Percentiles rank a stretch among this genome's conserved stretches.
Evolutionary conservation across 768 basidiomycete species (phyloP).

Genomic region (Fomitopsis pulvina): DNA sequence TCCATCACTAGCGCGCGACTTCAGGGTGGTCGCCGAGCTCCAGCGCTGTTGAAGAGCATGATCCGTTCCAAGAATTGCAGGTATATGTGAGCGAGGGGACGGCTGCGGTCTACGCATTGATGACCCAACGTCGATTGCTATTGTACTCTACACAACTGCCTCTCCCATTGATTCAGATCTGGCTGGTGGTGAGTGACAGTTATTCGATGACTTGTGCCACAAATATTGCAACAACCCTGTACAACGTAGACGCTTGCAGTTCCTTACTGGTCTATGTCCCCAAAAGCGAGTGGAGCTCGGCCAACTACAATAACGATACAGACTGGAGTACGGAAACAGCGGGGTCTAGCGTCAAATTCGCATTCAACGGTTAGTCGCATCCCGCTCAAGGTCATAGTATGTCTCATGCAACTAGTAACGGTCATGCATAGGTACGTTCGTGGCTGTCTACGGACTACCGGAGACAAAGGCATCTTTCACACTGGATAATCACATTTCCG

Average conservation of each 20-base stretch:
- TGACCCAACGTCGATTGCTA: no score
- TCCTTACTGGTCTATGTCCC: background rate
- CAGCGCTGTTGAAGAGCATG: background rate
- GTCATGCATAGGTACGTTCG: conserved; percentile 8
- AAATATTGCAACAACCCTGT: background rate
- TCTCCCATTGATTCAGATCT: background rate
- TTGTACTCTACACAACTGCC: no score
- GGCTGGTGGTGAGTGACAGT: background rate
- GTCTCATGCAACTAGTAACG: background rate
- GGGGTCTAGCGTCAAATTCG: conserved; percentile 10
- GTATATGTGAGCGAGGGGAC: no score
- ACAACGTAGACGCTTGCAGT: background rate
- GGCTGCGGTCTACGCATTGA: background rate
- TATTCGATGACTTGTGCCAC: background rate
- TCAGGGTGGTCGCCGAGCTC: background rate
- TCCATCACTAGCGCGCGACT: no score
- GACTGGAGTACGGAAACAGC: background rate
- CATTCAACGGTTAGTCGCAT: conserved; percentile 10
- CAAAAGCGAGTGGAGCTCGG: background rate
- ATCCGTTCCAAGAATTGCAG: no score
- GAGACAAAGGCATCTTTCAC: conserved; percentile 2
- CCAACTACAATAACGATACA: background rate
- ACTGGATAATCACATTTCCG: conserved; percentile 4
- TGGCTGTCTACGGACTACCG: conserved; percentile 10
- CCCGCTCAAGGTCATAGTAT: background rate